phyloP scores from a whole-genome alignment of 148 eudicot species.

The Fagopyrum tataricum region DNA sequence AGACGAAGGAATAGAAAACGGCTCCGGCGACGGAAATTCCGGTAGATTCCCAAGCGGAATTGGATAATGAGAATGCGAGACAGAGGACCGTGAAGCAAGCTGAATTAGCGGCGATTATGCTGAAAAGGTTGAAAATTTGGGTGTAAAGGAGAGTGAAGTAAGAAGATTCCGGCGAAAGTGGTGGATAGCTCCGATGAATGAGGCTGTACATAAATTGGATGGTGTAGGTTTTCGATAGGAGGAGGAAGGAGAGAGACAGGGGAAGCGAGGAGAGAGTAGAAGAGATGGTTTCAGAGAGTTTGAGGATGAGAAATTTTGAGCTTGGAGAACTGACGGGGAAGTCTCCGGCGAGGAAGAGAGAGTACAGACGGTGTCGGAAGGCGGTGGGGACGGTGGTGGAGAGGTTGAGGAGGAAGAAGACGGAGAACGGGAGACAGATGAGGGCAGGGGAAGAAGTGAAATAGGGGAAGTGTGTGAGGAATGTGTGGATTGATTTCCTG shows the following conservation, averaged over 20 bases:
- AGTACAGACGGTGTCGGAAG: constrained; percentile 32
- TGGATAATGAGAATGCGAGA: constrained; percentile 31
- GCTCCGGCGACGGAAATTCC: constrained; percentile 32
- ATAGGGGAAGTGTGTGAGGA: constrained; percentile 44
- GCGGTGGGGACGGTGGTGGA: constrained; percentile 26
- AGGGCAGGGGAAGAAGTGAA: constrained; percentile 48
- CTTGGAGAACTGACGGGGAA: constrained; percentile 41
- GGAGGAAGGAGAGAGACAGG: constrained; percentile 54
- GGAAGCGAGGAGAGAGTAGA: constrained; percentile 45
- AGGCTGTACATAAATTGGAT: constrained; percentile 19
- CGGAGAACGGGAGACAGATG: constrained; percentile 55
- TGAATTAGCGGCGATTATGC: constrained; percentile 41
- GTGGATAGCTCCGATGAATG: no score
- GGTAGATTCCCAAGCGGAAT: constrained; percentile 34
- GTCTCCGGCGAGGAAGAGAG: constrained; percentile 45
- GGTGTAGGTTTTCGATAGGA: constrained; percentile 55
- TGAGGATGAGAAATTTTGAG: constrained; percentile 39
- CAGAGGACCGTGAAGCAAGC: constrained; percentile 45
- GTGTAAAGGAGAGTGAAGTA: constrained; percentile 30
- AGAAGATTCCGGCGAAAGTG: constrained; percentile 4
- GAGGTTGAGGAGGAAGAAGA: constrained; percentile 28
- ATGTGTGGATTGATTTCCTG: constrained; percentile 49
- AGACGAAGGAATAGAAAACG: constrained; percentile 51
- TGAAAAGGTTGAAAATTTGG: constrained; percentile 23
- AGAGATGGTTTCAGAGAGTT: constrained; percentile 65